Base-by-base conservation (phyloP, 139 green algal genomes). In the Chlamydomonas schloesseri region DNA sequence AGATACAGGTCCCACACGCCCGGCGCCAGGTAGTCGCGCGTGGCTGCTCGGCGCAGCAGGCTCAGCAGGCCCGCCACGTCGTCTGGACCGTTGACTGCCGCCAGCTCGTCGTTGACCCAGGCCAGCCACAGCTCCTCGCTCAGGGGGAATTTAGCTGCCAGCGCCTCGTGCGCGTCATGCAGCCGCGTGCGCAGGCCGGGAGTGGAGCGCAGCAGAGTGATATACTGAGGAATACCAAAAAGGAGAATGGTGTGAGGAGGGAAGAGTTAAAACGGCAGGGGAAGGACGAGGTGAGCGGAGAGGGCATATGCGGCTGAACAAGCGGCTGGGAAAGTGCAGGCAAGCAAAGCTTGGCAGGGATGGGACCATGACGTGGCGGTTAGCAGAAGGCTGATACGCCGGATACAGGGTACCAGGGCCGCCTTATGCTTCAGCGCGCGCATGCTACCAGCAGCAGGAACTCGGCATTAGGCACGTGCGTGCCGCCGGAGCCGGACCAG, bases 91-190 rank as follows among this genome's bases (percentile, higher is more conserved):
- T 37, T 26, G 10, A 34, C 34, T 1, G 18, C 34, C 60, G 76
- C 65, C 69, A 95, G 80, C 87, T 97, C 95, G 74, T 98, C 96
- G 14, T 94, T 90, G 29, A 98, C 75, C 96, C 95, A 98, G 23
- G 95, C 94, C 77, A 95, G 81, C 96, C 96, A 98, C 21, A 98
- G 90, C 37, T 82, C 26, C 77, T 97, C 95, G 55, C 84, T 92
- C n/a, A 98, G 81, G 0, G 96, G 96, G 73, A 97, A 98, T 21
- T 69, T 80, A 2, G 88, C 73, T 11, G 94, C 89, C 88, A 98
- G 94, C 29, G 86, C 81, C 73, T 94, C 77, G 36, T 96, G 83
- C 0, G 94, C 96, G 24, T 87, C 88, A 4, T 83, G 76, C 31
- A 97, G 79, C 36, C 91, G 88, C 21, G 87, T 79, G 26, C 65